These are phyloP conservation scores for Chlorophyllum brunneum DNA, from an alignment of 768 basidiomycete genomes.

Conservation along the genomic window DNA sequence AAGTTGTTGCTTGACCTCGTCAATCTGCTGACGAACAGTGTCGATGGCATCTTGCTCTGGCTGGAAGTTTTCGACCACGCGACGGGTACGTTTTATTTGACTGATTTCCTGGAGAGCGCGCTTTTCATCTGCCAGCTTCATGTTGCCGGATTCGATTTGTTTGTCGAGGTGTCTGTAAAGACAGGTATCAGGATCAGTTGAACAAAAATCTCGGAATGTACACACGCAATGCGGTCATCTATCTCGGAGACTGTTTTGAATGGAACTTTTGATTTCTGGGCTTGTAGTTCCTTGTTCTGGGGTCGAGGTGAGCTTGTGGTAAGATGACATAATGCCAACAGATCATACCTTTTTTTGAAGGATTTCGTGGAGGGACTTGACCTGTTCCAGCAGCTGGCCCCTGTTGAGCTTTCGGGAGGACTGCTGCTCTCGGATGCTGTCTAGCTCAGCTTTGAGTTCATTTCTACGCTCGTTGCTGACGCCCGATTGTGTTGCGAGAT, in stretches of 20 bases:
- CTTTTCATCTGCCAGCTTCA: conserved; percentile 96
- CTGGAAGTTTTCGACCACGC: conserved; percentile 77
- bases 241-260: conserved; percentile 85
- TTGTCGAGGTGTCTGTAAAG: conserved; percentile 69
- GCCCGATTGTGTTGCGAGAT: conserved; percentile 35
- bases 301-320: conserved; percentile 8
- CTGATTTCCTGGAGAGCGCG: conserved; percentile 90
- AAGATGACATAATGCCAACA: not conserved
- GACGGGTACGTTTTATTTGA: conserved; percentile 64
- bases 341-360: conserved; percentile 73
- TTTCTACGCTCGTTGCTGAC: conserved; percentile 60
- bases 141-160: conserved; percentile 85
- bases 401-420: conserved; percentile 69
- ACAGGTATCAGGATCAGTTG: conserved; percentile 9
- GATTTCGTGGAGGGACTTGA: conserved; percentile 73
- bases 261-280: conserved; percentile 68
- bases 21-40: conserved; percentile 65
- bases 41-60: conserved; percentile 79
- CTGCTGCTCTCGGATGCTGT: conserved; percentile 74
- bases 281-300: conserved; percentile 85
- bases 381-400: conserved; percentile 69
- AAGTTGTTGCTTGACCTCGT: conserved; percentile 76
- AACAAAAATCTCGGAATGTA: conserved; percentile 10
- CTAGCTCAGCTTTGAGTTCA: conserved; percentile 76
- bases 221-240: conserved; percentile 83